Evolutionary conservation across 164 flowering plant genomes (phyloP).

Genomic region (Paratinospora sagittata): DNA sequence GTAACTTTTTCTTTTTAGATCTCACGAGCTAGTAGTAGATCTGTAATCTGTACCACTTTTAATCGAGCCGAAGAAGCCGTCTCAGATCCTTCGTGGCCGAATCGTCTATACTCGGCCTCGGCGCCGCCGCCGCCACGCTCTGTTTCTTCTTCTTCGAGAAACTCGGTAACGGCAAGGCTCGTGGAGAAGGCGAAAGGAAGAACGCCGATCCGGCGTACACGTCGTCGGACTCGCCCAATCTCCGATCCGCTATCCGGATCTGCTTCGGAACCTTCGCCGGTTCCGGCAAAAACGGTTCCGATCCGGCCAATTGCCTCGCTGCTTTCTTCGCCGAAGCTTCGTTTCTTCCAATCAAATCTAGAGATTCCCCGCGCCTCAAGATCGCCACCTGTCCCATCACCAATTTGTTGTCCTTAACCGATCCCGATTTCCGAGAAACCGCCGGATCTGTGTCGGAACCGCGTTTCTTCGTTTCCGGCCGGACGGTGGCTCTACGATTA

Average conservation of each 20-base stretch:
- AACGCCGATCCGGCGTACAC: slow-evolving; percentile 61
- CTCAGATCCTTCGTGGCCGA: slow-evolving; percentile 43
- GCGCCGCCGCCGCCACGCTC: not conserved
- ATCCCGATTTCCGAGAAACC: too few species aligned
- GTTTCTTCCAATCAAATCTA: slow-evolving; percentile 3
- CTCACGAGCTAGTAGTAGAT: slow-evolving; percentile 1
- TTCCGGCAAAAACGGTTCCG: slow-evolving; percentile 6
- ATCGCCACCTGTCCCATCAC: slow-evolving; percentile 37
- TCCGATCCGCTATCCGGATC: slow-evolving; percentile 17
- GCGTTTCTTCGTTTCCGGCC: slow-evolving; percentile 7
- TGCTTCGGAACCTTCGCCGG: slow-evolving; percentile 28
- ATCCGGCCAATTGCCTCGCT: not conserved
- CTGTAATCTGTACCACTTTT: slow-evolving; percentile 4
- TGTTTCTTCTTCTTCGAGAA: slow-evolving; percentile 42
- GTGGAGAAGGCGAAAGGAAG: slow-evolving; percentile 55
- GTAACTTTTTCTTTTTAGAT: not conserved
- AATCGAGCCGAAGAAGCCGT: slow-evolving; percentile 47
- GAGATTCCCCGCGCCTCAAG: slow-evolving; percentile 39
- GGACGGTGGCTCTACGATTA: not conserved
- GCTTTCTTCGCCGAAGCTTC: not conserved
- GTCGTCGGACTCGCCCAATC: slow-evolving; percentile 5
- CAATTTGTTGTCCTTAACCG: slow-evolving; percentile 9
- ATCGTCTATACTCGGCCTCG: too few species aligned
- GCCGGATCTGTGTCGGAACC: not conserved
- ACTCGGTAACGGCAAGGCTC: slow-evolving; percentile 53